A percentile compares a stretch with the other conserved stretches of the same genome.
phyloP scores from a whole-genome alignment of 192 early-diverging fungal species.

The Entomortierella beljakovae region DNA sequence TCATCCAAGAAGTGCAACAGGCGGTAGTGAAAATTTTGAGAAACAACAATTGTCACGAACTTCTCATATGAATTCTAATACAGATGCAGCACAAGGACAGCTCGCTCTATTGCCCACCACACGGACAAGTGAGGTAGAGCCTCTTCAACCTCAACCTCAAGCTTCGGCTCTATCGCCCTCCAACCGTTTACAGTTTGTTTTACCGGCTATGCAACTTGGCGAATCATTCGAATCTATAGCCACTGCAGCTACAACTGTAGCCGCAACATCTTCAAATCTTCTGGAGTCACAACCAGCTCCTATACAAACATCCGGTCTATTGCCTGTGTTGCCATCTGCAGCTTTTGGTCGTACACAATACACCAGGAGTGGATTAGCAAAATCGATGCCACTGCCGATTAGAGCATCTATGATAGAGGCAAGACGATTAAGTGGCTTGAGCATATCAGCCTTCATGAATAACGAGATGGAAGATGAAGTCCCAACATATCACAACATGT shows the following conservation, averaged over 20 bases:
- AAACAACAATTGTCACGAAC: no score
- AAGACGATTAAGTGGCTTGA: neutral
- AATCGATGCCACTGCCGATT: conserved; percentile 30
- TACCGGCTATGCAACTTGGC: conserved; percentile 36
- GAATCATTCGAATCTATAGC: conserved; percentile 34
- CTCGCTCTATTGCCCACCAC: neutral
- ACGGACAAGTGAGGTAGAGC: neutral
- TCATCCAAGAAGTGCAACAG: neutral
- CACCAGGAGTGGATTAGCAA: neutral
- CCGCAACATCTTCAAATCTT: no score
- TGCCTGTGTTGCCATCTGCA: neutral
- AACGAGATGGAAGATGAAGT: neutral
- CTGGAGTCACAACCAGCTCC: no score
- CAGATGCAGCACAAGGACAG: no score
- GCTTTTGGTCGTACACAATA: neutral
- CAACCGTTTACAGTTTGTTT: conserved; percentile 28
- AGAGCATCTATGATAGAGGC: conserved; percentile 21
- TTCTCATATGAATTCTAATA: no score
- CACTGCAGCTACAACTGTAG: neutral
- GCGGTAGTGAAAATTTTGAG: no score
- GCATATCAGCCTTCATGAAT: neutral
- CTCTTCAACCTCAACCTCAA: neutral
- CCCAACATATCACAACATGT: conserved; percentile 4
- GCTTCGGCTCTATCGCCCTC: conserved; percentile 13
- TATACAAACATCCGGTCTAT: neutral